A percentile compares a stretch with the other conserved stretches of the same genome.
Conservation (phyloP, 169 alveolate species). For the Plasmodium ovale region DNA sequence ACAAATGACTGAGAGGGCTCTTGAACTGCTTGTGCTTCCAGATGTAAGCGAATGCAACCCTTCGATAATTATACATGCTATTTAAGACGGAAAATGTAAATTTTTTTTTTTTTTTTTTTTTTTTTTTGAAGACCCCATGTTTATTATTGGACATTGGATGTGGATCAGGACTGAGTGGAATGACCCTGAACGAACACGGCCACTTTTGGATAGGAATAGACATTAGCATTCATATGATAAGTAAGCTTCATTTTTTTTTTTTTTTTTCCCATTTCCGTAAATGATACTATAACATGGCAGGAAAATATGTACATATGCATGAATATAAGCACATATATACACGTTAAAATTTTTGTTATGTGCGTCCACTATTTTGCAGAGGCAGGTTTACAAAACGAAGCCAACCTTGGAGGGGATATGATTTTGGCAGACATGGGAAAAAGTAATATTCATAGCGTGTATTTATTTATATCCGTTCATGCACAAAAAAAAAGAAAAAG, state of each 20-base stretch:
- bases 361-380: conserved; percentile 23
- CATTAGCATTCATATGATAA: conserved; percentile 94
- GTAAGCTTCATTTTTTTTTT: conserved; percentile 82
- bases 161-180: conserved; percentile 97
- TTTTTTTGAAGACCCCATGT: conserved; percentile 86
- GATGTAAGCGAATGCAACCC: conserved; percentile 71
- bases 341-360: not conserved
- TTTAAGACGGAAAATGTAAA: not conserved
- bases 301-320: not conserved
- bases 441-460: conserved; percentile 42
- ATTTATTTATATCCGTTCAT: not conserved
- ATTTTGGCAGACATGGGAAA: conserved; percentile 95
- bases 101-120: conserved; percentile 53
- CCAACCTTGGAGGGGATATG: conserved; percentile 91
- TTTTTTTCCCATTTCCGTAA: not conserved
- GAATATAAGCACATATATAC: not conserved
- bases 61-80: not conserved
- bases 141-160: conserved; percentile 97
- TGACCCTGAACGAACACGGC: conserved; percentile 91
- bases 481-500: not conserved
- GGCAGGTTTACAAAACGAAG: conserved; percentile 77
- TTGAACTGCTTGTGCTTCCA: conserved; percentile 90
- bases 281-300: not conserved
- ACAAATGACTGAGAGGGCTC: conserved; percentile 95
- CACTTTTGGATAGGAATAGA: conserved; percentile 97